Evolutionary conservation across 2,329 filamentous ascomycete species (phyloP).

Genomic region (Cladosporium sp.): DNA sequence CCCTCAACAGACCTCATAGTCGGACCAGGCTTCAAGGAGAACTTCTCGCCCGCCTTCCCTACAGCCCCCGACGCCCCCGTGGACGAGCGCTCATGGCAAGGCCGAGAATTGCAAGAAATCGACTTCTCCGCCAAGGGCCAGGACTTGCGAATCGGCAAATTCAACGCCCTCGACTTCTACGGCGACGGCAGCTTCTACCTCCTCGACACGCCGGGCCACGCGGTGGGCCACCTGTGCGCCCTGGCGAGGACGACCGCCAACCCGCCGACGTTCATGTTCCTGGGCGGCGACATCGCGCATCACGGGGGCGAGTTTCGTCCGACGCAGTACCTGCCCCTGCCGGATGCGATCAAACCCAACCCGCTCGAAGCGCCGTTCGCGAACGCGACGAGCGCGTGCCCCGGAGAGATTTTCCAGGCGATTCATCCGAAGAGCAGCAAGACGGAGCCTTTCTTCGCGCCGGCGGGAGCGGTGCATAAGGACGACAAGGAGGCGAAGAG

Average conservation of each 20-base stretch:
- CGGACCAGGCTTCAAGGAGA: slow-evolving; percentile 41
- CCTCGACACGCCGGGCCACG: slow-evolving; percentile 50
- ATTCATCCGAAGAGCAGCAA: slow-evolving; percentile 29
- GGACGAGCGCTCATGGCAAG: slow-evolving; percentile 34
- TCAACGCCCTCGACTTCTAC: slow-evolving; percentile 50
- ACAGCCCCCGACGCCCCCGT: slow-evolving; percentile 32
- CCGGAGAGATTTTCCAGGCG: slow-evolving; percentile 36
- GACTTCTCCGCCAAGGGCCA: slow-evolving; percentile 25
- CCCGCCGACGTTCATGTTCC: slow-evolving; percentile 42
- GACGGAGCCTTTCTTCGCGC: slow-evolving; percentile 28
- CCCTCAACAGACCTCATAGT: slow-evolving; percentile 40
- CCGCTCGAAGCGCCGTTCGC: slow-evolving; percentile 31
- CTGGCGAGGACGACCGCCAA: slow-evolving; percentile 41
- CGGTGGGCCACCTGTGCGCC: slow-evolving; percentile 46
- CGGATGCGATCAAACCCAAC: slow-evolving; percentile 34
- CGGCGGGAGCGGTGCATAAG: slow-evolving; percentile 20
- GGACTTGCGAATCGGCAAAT: slow-evolving; percentile 38
- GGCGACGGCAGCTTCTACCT: slow-evolving; percentile 54
- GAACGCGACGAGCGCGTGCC: slow-evolving; percentile 35
- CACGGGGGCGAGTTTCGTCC: slow-evolving; percentile 46
- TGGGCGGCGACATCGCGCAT: slow-evolving; percentile 47
- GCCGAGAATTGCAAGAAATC: slow-evolving; percentile 34
- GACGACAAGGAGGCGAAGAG: slow-evolving; percentile 32
- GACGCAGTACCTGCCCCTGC: slow-evolving; percentile 38
- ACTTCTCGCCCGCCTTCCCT: slow-evolving; percentile 40